Evolutionary conservation across 257 asterid species (phyloP).

Genomic region (Nicotiana undulata): DNA sequence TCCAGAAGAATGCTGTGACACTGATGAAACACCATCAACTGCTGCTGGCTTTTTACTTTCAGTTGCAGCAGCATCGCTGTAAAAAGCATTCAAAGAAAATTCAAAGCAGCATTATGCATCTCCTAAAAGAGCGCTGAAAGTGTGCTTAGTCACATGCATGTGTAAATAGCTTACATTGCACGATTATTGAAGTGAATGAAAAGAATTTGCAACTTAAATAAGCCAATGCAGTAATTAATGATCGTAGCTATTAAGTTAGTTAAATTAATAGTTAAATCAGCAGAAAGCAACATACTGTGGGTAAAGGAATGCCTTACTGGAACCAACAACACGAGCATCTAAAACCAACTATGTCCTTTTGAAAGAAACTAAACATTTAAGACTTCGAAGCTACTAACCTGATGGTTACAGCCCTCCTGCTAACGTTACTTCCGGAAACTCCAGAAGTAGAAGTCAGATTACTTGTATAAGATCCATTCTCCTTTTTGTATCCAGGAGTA

Average conservation of each 20-base stretch:
- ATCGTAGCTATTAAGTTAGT: background rate
- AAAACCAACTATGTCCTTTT: background rate
- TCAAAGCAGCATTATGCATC: background rate
- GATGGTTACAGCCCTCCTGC: constrained; percentile 37
- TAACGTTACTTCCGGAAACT: constrained; percentile 30
- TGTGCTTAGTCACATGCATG: background rate
- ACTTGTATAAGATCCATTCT: constrained; percentile 43
- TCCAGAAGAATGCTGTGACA: constrained; percentile 40
- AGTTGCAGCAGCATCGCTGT: constrained; percentile 42
- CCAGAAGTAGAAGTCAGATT: constrained; percentile 34
- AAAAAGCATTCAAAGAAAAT: background rate
- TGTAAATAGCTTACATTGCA: background rate
- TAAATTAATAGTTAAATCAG: background rate
- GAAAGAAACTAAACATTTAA: background rate
- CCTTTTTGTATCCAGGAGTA: constrained; percentile 41
- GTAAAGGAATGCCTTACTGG: background rate
- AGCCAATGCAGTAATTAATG: background rate
- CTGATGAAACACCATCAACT: constrained; percentile 35
- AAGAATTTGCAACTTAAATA: background rate
- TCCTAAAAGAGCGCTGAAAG: background rate
- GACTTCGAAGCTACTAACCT: constrained; percentile 31
- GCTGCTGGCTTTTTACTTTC: constrained; percentile 39
- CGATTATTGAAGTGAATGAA: background rate
- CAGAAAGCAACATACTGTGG: background rate
- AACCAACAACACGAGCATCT: background rate